phyloP scores from a whole-genome alignment of 768 basidiomycete species.

The Leccinum incarnatum region DNA sequence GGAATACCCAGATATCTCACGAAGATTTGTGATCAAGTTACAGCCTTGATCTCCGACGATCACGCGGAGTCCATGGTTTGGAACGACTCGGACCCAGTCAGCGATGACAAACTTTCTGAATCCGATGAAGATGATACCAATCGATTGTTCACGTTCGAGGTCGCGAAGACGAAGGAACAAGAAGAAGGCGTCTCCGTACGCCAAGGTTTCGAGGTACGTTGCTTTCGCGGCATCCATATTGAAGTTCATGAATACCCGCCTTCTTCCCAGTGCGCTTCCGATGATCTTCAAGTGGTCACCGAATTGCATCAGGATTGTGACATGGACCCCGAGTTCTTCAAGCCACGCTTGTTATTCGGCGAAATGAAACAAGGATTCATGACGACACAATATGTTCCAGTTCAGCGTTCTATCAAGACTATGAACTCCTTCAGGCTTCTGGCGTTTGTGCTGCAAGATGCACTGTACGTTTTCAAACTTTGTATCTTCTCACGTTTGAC shows the following conservation, averaged over 20 bases:
- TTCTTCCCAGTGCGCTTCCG: conserved; percentile 12
- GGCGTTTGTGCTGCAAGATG: conserved; percentile 20
- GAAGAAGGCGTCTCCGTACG: conserved; percentile 46
- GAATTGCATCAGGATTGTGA: conserved; percentile 22
- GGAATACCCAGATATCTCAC: conserved; percentile 47
- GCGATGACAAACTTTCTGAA: conserved; percentile 24
- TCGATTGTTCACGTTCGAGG: conserved; percentile 54
- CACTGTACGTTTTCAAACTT: conserved; percentile 18
- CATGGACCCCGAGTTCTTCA: conserved; percentile 21
- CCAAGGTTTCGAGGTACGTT: conserved; percentile 45
- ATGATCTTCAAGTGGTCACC: conserved; percentile 12
- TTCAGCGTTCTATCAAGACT: conserved; percentile 9
- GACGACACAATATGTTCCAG: conserved; percentile 28
- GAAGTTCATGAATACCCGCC: neutral
- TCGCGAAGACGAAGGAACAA: conserved; percentile 55
- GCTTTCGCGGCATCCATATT: neutral
- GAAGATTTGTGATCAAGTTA: conserved; percentile 54
- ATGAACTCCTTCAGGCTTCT: conserved; percentile 4
- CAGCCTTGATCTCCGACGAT: conserved; percentile 46
- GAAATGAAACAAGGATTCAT: conserved; percentile 44
- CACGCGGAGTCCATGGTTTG: conserved; percentile 46
- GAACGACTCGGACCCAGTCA: conserved; percentile 27
- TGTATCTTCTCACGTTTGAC: neutral
- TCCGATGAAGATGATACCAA: conserved; percentile 42
- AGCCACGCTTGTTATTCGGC: conserved; percentile 37